Evolutionary conservation across 1,139 yeast genomes (phyloP).

Genomic region (Tardiomyces digboiensis): DNA sequence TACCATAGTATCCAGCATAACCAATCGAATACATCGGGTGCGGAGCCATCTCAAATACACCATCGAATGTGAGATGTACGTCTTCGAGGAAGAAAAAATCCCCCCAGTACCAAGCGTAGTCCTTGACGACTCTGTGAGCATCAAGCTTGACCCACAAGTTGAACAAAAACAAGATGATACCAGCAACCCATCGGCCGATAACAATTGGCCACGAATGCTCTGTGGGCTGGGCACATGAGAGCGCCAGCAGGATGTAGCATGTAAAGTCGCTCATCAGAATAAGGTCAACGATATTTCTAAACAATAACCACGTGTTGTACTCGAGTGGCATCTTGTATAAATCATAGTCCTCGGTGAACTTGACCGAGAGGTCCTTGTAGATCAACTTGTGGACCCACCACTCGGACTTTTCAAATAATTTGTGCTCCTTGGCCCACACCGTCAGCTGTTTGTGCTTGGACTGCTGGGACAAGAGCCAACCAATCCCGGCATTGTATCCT

Average conservation of each 20-base stretch:
- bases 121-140: conserved; percentile 85
- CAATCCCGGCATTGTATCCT: conserved; percentile 73
- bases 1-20: conserved; percentile 80
- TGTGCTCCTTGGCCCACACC: conserved; percentile 38
- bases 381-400: conserved; percentile 33
- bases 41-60: conserved; percentile 86
- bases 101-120: conserved; percentile 96
- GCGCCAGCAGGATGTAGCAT: conserved; percentile 62
- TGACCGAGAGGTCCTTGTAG: conserved; percentile 43
- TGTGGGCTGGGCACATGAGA: conserved; percentile 41
- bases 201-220: conserved; percentile 33
- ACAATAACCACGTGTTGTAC: conserved; percentile 76
- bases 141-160: conserved; percentile 83
- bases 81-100: conserved; percentile 83
- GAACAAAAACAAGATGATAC: conserved; percentile 47
- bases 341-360: conserved; percentile 40
- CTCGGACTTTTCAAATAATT: conserved; percentile 37
- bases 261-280: conserved; percentile 82
- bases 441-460: conserved; percentile 52
- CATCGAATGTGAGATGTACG: conserved; percentile 75
- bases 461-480: conserved; percentile 58
- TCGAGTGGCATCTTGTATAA: conserved; percentile 54
- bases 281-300: conserved; percentile 73
- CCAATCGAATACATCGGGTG: conserved; percentile 95
- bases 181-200: conserved; percentile 31